Evolutionary conservation across 441 rosid species (phyloP).

Genomic region (Metrosideros polymorpha): DNA sequence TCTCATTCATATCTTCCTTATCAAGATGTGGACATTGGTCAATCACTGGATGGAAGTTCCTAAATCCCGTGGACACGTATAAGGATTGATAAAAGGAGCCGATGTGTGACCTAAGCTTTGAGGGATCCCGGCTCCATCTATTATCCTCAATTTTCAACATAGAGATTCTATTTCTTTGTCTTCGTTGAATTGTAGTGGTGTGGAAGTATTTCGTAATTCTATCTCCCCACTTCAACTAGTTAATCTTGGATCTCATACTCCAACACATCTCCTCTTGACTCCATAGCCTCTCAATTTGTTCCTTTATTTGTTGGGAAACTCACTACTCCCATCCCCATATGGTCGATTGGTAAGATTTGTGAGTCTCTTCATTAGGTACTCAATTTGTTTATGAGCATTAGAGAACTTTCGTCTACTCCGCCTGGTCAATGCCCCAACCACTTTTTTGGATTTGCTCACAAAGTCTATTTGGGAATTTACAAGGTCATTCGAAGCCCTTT

Average conservation of each 20-base stretch:
- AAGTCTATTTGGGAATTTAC: fast-evolving
- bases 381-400: too few relatives aligned
- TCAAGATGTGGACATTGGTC: too few relatives aligned
- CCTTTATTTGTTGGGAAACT: too few relatives aligned
- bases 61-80: neutral
- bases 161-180: neutral
- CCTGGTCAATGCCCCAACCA: too few relatives aligned
- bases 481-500: neutral
- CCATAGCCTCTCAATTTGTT: neutral
- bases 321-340: neutral
- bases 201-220: neutral
- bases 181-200: fast-evolving
- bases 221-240: neutral
- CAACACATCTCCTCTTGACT: neutral
- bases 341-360: neutral
- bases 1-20: too few relatives aligned
- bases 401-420: neutral
- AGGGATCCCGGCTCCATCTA: neutral
- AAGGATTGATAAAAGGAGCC: neutral
- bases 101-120: fast-evolving
- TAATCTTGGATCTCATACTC: neutral
- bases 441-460: too few relatives aligned
- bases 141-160: neutral
- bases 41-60: neutral
- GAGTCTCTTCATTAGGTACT: fast-evolving